These are phyloP conservation scores for Dillenia turbinata DNA, from an alignment of 164 flowering plant species.

Conservation along the genomic window DNA sequence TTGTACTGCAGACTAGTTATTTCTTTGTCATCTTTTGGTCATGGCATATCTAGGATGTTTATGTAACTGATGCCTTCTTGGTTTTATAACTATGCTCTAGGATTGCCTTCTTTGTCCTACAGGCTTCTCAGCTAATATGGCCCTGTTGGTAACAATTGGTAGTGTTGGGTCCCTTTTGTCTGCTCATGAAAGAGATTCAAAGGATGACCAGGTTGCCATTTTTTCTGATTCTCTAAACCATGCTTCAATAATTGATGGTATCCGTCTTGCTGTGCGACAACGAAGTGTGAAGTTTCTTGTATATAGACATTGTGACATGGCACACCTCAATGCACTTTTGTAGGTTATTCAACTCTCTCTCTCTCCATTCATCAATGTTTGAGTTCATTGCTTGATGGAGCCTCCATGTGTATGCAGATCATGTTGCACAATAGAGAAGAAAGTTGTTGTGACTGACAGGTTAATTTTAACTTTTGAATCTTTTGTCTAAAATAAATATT, in stretches of 20 bases:
- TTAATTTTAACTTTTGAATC: constrained; percentile 16
- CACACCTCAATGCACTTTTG: constrained; percentile 70
- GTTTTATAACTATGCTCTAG: constrained; percentile 38
- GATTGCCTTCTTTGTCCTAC: constrained; percentile 99
- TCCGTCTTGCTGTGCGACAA: constrained; percentile 83
- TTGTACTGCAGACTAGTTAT: neutral
- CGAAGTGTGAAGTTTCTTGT: constrained; percentile 48
- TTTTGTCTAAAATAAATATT: too few species aligned
- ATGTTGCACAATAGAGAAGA: constrained; percentile 62
- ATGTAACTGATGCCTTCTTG: constrained; percentile 15
- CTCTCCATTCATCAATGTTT: constrained; percentile 1
- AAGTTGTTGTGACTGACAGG: constrained; percentile 92
- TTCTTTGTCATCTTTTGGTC: neutral
- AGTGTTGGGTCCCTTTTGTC: constrained; percentile 58
- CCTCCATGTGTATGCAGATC: constrained; percentile 45
- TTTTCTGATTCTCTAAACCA: constrained; percentile 94
- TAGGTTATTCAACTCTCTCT: constrained; percentile 26
- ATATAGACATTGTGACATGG: constrained; percentile 83
- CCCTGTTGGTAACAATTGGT: constrained; percentile 79
- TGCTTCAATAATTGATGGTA: constrained; percentile 95
- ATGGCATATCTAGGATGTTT: neutral
- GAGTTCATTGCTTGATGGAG: constrained; percentile 1
- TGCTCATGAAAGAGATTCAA: constrained; percentile 34
- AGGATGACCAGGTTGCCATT: constrained; percentile 64
- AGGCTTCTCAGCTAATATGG: constrained; percentile 95